Base-by-base conservation (phyloP, 495 filamentous ascomycete genomes). In the Acidiella bohemica region DNA sequence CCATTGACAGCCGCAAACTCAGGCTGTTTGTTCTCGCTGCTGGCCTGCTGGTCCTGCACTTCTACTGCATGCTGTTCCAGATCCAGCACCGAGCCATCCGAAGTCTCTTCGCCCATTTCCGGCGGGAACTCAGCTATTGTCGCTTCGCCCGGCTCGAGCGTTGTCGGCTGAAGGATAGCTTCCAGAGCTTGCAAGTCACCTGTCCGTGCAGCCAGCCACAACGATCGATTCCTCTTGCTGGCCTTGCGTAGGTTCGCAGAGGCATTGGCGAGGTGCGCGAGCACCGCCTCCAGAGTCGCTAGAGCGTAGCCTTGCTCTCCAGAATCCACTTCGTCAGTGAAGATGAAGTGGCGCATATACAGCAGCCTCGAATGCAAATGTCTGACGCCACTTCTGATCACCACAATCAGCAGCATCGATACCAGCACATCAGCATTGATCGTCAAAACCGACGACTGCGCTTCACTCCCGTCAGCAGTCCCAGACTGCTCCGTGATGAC, bases 341-440 rank as follows among this genome's bases (percentile, higher is more conserved):
- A 96, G 53, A 93, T 84, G 49, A 94, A 99, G 43, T 90, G 80
- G 38, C 85, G 80, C 75, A 99, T 93, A 55, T 95, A 96, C 22
- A 81, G 64, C 30, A 96, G 57, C 12, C 88, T 71, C 16, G 92
- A 86, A 50, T 93, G 81, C 17, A 96, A 68, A 63, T 93, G 78
- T 33, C 82, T 77, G 11, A 93, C 75, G 51, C 93, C 82, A 26
- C 86, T 81, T 48, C 93, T 72, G 39, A 99, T 96, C 16, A 96
- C 84, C 17, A 99, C 84, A 38, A 93, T 71, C 13, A 99, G 67
- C 13, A 99, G 69, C 42, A 99, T 63, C 0, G 88, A 95, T 1
- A 99, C 92, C 16, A 99, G 64, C 1, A 88, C 84, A 66, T 99
- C 92, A 1, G 92, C 92, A 56, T 95, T 96, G 53, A 96, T 82